These are phyloP conservation scores for Tephrocybe rancida DNA, from an alignment of 768 basidiomycete species.

Conservation along the genomic window DNA sequence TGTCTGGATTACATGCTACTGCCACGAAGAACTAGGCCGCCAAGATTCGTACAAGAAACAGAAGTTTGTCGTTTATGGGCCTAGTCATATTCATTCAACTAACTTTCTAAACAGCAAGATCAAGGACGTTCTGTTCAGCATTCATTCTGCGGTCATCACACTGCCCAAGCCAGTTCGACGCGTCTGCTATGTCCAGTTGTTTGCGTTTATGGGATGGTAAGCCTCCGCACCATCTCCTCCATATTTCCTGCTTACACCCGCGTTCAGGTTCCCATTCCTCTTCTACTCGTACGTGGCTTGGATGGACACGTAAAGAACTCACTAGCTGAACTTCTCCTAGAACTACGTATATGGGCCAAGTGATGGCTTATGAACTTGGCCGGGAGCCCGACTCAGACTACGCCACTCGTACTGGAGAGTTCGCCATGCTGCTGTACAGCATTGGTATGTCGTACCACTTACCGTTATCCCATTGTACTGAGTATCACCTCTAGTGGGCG, in stretches of 20 bases:
- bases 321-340: constrained; percentile 34
- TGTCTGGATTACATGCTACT: constrained; percentile 88
- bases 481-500: constrained; percentile 64
- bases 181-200: constrained; percentile 92
- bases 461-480: not conserved
- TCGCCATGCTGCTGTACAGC: constrained; percentile 90
- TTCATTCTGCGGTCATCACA: constrained; percentile 68
- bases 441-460: constrained; percentile 56
- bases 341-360: constrained; percentile 92
- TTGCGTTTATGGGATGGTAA: constrained; percentile 96
- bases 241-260: not conserved
- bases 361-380: constrained; percentile 82
- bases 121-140: constrained; percentile 78
- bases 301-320: not conserved
- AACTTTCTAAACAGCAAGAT: constrained; percentile 46
- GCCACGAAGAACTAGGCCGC: constrained; percentile 78
- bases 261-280: constrained; percentile 85
- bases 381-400: constrained; percentile 77
- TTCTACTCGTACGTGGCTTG: constrained; percentile 74
- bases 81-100: constrained; percentile 1
- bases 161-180: constrained; percentile 84
- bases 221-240: constrained; percentile 23
- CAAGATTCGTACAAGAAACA: constrained; percentile 40
- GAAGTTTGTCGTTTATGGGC: constrained; percentile 32
- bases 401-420: constrained; percentile 85